Evolutionary conservation across 805 yeast species (phyloP).

Genomic region (Ogataea minuta): DNA sequence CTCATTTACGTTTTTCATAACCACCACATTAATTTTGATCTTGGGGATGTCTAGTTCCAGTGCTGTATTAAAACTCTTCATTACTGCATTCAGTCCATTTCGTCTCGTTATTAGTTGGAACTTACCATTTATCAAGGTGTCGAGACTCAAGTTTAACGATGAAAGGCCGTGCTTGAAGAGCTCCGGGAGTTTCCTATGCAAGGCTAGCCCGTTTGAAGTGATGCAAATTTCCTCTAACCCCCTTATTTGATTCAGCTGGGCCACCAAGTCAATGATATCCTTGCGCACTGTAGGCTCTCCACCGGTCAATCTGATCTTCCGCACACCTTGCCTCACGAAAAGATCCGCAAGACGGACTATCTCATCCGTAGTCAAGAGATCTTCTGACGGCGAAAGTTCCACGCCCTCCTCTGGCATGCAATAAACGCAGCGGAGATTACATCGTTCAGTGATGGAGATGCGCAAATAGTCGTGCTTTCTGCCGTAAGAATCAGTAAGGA

Average conservation of each 20-base stretch:
- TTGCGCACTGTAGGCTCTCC: conserved; percentile 57
- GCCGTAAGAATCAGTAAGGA: conserved; percentile 43
- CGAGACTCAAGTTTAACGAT: conserved; percentile 46
- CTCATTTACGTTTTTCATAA: conserved; percentile 48
- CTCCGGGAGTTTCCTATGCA: conserved; percentile 46
- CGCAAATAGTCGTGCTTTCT: conserved; percentile 49
- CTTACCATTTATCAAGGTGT: conserved; percentile 52
- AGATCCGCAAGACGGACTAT: conserved; percentile 41
- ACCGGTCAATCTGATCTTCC: conserved; percentile 51
- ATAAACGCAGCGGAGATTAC: conserved; percentile 46
- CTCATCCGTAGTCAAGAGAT: conserved; percentile 43
- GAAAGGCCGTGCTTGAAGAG: conserved; percentile 44
- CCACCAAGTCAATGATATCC: conserved; percentile 46
- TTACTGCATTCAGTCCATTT: conserved; percentile 46
- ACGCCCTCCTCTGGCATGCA: conserved; percentile 61
- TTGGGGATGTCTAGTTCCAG: conserved; percentile 43
- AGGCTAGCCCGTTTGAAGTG: conserved; percentile 51
- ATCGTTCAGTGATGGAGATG: conserved; percentile 50
- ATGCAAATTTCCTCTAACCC: conserved; percentile 49
- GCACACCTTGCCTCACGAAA: conserved; percentile 49
- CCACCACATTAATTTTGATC: conserved; percentile 49
- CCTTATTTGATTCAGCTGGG: conserved; percentile 35
- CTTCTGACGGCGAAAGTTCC: conserved; percentile 42
- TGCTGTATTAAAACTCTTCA: conserved; percentile 44
- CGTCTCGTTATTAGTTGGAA: conserved; percentile 48